Base-by-base conservation (phyloP, 257 asterid genomes). In the Scutellaria baicalensis region DNA sequence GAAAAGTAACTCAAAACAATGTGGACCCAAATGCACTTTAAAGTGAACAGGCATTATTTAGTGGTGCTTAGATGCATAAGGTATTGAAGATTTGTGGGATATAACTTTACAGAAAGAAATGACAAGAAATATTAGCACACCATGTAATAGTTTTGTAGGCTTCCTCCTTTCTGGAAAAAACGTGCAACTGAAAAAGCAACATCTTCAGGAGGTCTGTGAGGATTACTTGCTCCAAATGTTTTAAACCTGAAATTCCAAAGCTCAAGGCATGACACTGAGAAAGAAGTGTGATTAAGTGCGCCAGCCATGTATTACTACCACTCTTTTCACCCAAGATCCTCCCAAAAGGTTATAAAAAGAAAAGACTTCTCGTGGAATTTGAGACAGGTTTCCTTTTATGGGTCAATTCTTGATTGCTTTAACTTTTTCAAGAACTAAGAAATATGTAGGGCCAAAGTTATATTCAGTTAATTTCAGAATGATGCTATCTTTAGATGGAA, bases 111-210 rank as follows among this genome's bases (percentile, higher is more conserved):
- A 69, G 40, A 38, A 63, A 14, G 58, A 59, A 17, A 55, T 48
- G 27, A 31, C 45, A 21, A 31, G 48, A 14, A 61, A 57, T 38
- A 51, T 49, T 31, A 13, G 18, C 58, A 59, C 78, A 93, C 98
- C 98, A 93, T 93, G 85, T 93, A 93, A 73, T 93, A 93, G 80
- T 93, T 93, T 62, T 88, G 96, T 38, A 93, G 71, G 83, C 93
- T 90, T 80, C 98, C 98, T 72, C 98, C 97, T 78, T 88, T 90
- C 67, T 90, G 97, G 77, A 90, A 93, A 87, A 93, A 93, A 3
- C 95, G 95, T 17, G 98, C 98, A 14, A 93, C 98, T 17, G 97
- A 70, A 79, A 74, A 93, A 16, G 98, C 97, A 70, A 90, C 90
- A 77, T 93, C 98, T 82, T 93, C 97, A 8, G 90, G 80, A 76